Evolutionary conservation across 2,329 filamentous ascomycete genomes (phyloP), one percentile per base, ranked within the genome.

Genomic region (Colletotrichum lindemuthianum): DNA sequence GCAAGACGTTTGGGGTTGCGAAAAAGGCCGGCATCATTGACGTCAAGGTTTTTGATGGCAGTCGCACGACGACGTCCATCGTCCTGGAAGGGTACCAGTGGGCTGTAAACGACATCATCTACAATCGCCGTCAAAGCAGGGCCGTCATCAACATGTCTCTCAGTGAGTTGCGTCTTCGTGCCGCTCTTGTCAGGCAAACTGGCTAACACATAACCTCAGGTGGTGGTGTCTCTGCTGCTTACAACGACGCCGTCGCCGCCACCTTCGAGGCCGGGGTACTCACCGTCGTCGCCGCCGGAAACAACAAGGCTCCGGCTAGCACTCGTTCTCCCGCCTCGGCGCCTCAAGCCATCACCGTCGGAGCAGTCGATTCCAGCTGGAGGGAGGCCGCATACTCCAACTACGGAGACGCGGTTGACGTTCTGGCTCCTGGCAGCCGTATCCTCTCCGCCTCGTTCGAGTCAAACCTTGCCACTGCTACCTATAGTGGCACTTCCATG

Each of bases 241-340:
- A 86, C 70, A 87, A 87, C 77, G 71, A 70, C 39, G 83, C 83
- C 44, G 78, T 86, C 12, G 75, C 79, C 43, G 75, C 73, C 34
- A 82, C 84, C 48, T 80, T 79, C 69, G 69, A 71, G 16, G 70
- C 72, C 2, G 85, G 84, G 16, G 74, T 88, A 24, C 79, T 85
- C 55, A 78, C 82, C 2, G 81, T 84, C 37, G 84, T 85, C 1
- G 84, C 85, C 4, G 84, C 85, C 11, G 86, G 86, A 7, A 87
- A 87, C 71, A 73, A 72, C 54, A 76, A 82, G 59, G 77, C 78
- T 1, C 41, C 47, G 9, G 69, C 69, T 24, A 41, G 70, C 5
- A 72, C 75, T 66, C 75, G 71, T 44, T 86, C 84, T 0, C 84
- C 84, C 0, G 84, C 82, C 2, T 82, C 80, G 0, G 79, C 79